Evolutionary conservation across 78 protist genomes (phyloP).

Genomic region (Guillardia theta): DNA sequence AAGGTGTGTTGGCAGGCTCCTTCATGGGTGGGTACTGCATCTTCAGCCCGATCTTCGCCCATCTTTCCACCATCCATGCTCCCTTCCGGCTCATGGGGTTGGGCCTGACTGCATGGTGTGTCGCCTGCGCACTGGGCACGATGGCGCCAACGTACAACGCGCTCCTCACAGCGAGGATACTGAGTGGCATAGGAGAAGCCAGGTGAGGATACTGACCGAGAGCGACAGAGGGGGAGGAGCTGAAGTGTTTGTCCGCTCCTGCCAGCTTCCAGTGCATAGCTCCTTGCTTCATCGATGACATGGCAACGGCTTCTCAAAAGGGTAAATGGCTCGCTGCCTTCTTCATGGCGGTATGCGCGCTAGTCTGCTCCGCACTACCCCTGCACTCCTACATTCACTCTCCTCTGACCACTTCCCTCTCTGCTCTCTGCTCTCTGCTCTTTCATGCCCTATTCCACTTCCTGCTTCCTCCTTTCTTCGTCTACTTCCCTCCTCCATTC

Average conservation of each 20-base stretch:
- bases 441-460: no score
- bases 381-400: no score
- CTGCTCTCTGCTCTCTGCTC: no score
- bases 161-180: not conserved
- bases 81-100: constrained; percentile 9
- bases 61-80: not conserved
- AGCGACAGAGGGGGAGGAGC: no score
- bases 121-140: not conserved
- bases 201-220: no score
- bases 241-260: no score
- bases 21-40: constrained; percentile 32
- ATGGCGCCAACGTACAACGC: not conserved
- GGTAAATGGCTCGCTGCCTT: not conserved
- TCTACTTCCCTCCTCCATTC: no score
- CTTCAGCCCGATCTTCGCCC: not conserved
- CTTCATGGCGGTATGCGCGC: constrained; percentile 46
- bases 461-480: no score
- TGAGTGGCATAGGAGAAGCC: not conserved
- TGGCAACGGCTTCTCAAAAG: not conserved
- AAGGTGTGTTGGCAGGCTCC: not conserved
- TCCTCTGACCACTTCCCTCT: no score
- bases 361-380: no score
- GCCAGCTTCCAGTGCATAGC: constrained; percentile 22
- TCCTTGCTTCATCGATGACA: constrained; percentile 27
- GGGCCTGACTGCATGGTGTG: not conserved